Base-by-base conservation (phyloP, 164 flowering plant genomes). In the Annona squamosa region DNA sequence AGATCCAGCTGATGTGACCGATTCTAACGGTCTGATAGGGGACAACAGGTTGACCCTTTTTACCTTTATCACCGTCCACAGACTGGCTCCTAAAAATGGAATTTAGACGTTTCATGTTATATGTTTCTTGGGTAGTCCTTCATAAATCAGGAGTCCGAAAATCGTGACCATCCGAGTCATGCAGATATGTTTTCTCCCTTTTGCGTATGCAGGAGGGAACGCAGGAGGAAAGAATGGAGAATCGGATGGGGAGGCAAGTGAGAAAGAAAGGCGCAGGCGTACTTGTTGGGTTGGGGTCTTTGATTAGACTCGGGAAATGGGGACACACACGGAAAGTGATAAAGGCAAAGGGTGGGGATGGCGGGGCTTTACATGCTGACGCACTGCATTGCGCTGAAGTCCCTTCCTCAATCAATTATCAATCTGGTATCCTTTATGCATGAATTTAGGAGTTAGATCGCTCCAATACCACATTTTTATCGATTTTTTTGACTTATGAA, bases 311-410 rank as follows among this genome's bases (percentile, higher is more conserved):
- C 42, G 68, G 68, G 26, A 65, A 65, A 41, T 42, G 46, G 68
- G 42, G 68, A 65, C 37, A 68, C 16, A 1, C 59, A 52, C 16
- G 18, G n/a, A 19, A n/a, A n/a, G 52, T 46, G 19, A n/a, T 26
- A 68, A 68, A 68, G 56, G 19, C 4, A 17, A 18, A 46, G 52
- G 48, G 48, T 2, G 46, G 56, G 70, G 70, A 37, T 19, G 10
- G 3, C 41, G 17, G 46, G 41, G 70, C 70, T n/a, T 68, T 68
- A 37, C 46, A 68, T 68, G 56, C 41, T 68, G 46, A 46, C 56
- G 70, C 46, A 12, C 46, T 10, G 18, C 2, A 4, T 46, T 17
- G n/a, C 37, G 26, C 1, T 66, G 46, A 9, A 6, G 16, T 12
- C 17, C 41, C 68, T 65, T 66, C 17, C 13, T 37, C 68, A 26